Evolutionary conservation across 305 asterid species (phyloP).

Genomic region (Solanum hybrid): DNA sequence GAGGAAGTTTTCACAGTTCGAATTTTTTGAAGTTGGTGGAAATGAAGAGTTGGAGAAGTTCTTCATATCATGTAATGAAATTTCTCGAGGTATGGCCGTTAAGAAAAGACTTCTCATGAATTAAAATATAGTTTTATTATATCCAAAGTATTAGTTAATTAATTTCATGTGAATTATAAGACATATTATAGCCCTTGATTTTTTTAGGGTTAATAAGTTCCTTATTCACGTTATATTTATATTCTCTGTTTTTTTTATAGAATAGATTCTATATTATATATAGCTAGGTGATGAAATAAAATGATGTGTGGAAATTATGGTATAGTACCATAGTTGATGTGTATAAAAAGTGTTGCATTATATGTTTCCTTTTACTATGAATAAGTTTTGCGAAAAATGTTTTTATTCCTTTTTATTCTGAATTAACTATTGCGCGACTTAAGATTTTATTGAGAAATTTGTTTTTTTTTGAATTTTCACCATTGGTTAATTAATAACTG

Average conservation of each 20-base stretch:
- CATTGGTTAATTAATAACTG: not conserved
- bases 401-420: not conserved
- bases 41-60: not conserved
- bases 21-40: not conserved
- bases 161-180: not conserved
- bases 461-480: not conserved
- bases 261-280: not conserved
- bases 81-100: conserved; percentile 3
- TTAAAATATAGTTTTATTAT: not conserved
- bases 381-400: not conserved
- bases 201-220: not conserved
- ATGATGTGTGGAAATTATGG: not conserved
- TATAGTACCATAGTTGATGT: not conserved
- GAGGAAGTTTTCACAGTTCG: not conserved
- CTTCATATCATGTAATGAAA: not conserved
- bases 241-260: not conserved
- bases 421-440: not conserved
- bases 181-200: not conserved
- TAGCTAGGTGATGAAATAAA: not conserved
- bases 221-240: not conserved
- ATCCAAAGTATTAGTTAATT: not conserved
- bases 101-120: not conserved
- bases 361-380: not conserved
- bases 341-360: not conserved
- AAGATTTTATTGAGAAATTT: not conserved